Percentiles rank a stretch among this genome's conserved stretches.
These are phyloP conservation scores for Pythium diclinum DNA, from an alignment of 352 stramenopile genomes.

Conservation along the genomic window DNA sequence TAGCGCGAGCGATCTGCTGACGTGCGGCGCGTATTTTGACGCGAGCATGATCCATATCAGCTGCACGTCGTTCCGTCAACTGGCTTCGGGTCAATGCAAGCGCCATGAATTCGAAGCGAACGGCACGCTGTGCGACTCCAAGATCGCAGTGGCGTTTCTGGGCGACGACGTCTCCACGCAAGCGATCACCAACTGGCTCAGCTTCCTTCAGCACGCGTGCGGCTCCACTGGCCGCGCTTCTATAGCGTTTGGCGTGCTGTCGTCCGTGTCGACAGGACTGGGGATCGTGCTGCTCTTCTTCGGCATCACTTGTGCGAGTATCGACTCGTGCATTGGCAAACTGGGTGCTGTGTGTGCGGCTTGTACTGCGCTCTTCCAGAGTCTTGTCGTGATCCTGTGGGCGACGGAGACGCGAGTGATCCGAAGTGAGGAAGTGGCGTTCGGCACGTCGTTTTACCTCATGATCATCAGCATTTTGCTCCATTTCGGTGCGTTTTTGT, in stretches of 20 bases:
- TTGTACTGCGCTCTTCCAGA: constrained; percentile 28
- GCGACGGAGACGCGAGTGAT: constrained; percentile 36
- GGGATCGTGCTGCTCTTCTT: constrained; percentile 34
- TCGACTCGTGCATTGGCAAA: constrained; percentile 41
- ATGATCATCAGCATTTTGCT: constrained; percentile 32
- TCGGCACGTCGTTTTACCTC: constrained; percentile 53
- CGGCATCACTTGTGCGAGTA: constrained; percentile 40
- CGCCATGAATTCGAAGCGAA: constrained; percentile 10
- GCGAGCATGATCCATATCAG: constrained; percentile 20
- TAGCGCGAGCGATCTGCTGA: constrained; percentile 18
- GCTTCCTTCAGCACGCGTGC: constrained; percentile 44
- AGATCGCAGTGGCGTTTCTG: constrained; percentile 35
- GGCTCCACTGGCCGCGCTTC: constrained; percentile 31
- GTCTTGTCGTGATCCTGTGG: constrained; percentile 40
- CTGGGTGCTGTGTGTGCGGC: constrained; percentile 30
- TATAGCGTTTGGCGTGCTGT: constrained; percentile 31
- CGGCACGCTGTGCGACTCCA: constrained; percentile 20
- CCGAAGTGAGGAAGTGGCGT: constrained; percentile 28
- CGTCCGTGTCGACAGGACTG: constrained; percentile 24
- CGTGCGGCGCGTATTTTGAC: constrained; percentile 25
- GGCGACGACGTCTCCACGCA: constrained; percentile 8
- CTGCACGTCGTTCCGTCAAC: constrained; percentile 26
- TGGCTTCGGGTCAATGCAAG: constrained; percentile 23
- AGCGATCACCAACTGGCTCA: constrained; percentile 32
- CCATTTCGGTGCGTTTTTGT: constrained; percentile 29